Evolutionary conservation across 139 green algal genomes (phyloP).

Genomic region (Picochlorum sp.): DNA sequence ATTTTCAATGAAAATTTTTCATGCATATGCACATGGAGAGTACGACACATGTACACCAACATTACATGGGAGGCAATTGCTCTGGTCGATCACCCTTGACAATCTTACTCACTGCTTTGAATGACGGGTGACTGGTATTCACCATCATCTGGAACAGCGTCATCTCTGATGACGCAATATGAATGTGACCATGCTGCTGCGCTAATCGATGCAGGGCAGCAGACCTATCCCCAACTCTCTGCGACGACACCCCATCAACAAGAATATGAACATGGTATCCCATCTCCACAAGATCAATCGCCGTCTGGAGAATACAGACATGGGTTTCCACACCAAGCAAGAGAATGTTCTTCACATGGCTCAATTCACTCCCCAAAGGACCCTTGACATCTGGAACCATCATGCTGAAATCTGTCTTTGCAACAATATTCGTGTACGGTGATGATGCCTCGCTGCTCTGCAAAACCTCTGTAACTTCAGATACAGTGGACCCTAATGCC

Average conservation of each 20-base stretch:
- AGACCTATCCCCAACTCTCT: conserved; percentile 49
- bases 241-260: conserved; percentile 66
- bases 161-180: conserved; percentile 20
- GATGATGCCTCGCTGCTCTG: conserved; percentile 13
- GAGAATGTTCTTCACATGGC: conserved; percentile 49
- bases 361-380: conserved; percentile 11
- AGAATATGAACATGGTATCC: conserved; percentile 75
- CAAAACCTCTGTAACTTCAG: conserved; percentile 49
- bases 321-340: conserved; percentile 82
- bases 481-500: conserved; percentile 60
- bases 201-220: conserved; percentile 47
- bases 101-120: conserved; percentile 58
- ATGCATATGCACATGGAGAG: no score
- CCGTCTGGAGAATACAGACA: conserved; percentile 86
- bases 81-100: conserved; percentile 46
- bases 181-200: neutral
- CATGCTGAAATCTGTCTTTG: conserved; percentile 42
- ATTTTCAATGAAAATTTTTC: no score
- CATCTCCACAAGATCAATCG: conserved; percentile 46
- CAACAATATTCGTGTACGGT: conserved; percentile 4
- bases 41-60: neutral
- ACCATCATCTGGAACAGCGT: conserved; percentile 62
- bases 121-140: conserved; percentile 54
- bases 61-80: conserved; percentile 16
- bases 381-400: conserved; percentile 31